Evolutionary conservation across 129 eudicot genomes (phyloP).

Genomic region (Flaveria brownii): DNA sequence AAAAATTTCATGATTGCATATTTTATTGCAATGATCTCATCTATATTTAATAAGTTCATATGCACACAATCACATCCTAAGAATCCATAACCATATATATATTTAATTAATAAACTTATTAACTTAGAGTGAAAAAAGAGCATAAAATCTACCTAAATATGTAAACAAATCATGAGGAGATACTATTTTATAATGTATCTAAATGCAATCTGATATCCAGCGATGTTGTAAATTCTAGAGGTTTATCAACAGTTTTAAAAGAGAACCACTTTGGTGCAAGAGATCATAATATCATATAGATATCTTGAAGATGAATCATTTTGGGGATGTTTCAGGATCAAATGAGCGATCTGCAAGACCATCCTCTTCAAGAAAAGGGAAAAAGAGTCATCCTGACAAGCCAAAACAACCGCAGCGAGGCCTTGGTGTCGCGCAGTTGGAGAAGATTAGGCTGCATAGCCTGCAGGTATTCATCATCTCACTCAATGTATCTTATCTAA

Average conservation of each 20-base stretch:
- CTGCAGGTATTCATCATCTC: conserved; percentile 45
- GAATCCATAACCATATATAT: conserved; percentile 34
- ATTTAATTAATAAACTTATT: conserved; percentile 16
- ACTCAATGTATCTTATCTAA: too few species aligned
- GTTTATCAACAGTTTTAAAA: conserved; percentile 58
- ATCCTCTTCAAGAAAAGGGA: conserved; percentile 41
- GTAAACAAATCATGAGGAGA: conserved; percentile 40
- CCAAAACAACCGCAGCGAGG: conserved; percentile 87
- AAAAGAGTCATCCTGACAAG: conserved; percentile 54
- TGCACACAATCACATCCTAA: conserved; percentile 42
- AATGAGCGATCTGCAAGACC: conserved; percentile 30
- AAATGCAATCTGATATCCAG: conserved; percentile 78
- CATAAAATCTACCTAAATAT: conserved; percentile 54
- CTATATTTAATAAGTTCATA: conserved; percentile 32
- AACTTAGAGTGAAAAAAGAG: conserved; percentile 28
- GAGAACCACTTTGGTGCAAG: conserved; percentile 23
- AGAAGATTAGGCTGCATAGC: conserved; percentile 82
- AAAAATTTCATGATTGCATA: conserved; percentile 36
- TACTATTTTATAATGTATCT: conserved; percentile 48
- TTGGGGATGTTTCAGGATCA: conserved; percentile 40
- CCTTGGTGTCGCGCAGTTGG: conserved; percentile 91
- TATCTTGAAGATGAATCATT: conserved; percentile 38
- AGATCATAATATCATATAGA: conserved; percentile 36
- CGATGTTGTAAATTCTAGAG: conserved; percentile 60
- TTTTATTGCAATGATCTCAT: conserved; percentile 40